Evolutionary conservation across 176 grass and related monocot species (phyloP).

Genomic region (Oryza glumipatula): DNA sequence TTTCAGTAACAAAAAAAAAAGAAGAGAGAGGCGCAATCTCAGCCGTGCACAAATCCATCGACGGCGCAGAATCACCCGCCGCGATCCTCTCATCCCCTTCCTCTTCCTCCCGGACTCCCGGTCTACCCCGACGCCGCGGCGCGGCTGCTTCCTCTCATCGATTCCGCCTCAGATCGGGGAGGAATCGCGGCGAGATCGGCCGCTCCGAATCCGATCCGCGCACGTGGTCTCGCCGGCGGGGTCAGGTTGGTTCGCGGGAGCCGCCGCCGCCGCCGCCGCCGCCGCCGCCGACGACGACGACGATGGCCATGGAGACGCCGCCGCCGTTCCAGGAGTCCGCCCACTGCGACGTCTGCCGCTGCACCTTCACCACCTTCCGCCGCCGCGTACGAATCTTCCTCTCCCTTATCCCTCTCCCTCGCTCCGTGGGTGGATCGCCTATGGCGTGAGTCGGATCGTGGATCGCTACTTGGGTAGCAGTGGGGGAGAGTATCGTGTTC

Average conservation of each 20-base stretch:
- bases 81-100: not conserved
- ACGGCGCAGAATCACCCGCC: not conserved
- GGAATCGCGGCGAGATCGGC: not conserved
- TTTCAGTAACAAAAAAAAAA: no score
- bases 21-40: not conserved
- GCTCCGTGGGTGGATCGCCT: not conserved
- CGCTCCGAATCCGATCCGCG: not conserved
- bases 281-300: no score
- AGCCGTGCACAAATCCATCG: not conserved
- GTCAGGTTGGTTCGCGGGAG: not conserved
- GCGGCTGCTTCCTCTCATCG: not conserved
- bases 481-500: not conserved
- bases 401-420: not conserved
- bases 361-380: conserved; percentile 94
- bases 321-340: conserved; percentile 92
- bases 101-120: not conserved
- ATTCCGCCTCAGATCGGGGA: conserved; percentile 40
- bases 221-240: not conserved
- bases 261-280: not conserved
- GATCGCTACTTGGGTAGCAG: not conserved
- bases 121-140: not conserved
- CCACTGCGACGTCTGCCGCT: conserved; percentile 88
- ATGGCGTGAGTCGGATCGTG: not conserved
- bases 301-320: conserved; percentile 56
- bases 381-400: conserved; percentile 59